These are phyloP conservation scores for Naganishia friedmannii DNA, from an alignment of 768 basidiomycete genomes.

Conservation along the genomic window DNA sequence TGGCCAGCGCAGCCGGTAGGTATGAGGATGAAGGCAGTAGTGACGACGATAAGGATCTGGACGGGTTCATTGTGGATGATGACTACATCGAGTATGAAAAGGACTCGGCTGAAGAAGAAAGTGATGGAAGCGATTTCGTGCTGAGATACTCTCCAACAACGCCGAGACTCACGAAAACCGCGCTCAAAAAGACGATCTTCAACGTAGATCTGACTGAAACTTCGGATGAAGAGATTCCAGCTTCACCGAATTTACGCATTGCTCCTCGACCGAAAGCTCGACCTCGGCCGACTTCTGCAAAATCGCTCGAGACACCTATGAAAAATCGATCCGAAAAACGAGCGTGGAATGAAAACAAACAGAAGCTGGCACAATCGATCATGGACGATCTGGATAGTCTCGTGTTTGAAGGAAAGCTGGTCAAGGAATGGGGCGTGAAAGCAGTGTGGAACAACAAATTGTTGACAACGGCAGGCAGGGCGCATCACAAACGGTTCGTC, in stretches of 20 bases:
- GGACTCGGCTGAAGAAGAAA: constrained; percentile 13
- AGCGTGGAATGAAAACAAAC: constrained; percentile 39
- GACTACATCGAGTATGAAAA: constrained; percentile 34
- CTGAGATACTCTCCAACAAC: constrained; percentile 20
- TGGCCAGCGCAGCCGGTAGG: neutral
- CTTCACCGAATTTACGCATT: neutral
- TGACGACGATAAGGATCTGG: constrained; percentile 25
- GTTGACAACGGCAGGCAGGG: constrained; percentile 54
- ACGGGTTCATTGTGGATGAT: constrained; percentile 48
- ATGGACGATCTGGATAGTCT: constrained; percentile 45
- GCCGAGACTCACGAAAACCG: constrained; percentile 4
- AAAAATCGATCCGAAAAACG: constrained; percentile 27
- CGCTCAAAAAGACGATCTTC: neutral
- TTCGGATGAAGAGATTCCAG: constrained; percentile 30
- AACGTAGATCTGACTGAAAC: constrained; percentile 36
- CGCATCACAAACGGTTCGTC: constrained; percentile 45
- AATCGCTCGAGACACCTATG: constrained; percentile 19
- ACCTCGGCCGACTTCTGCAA: constrained; percentile 7
- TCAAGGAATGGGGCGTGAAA: constrained; percentile 32
- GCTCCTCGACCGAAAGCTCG: constrained; percentile 6
- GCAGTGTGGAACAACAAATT: constrained; percentile 52
- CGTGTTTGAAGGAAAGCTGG: constrained; percentile 48
- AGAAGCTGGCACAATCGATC: constrained; percentile 37
- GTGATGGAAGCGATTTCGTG: constrained; percentile 31
- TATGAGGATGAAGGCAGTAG: neutral